Percentiles rank a stretch among this genome's conserved stretches.
phyloP scores from a whole-genome alignment of 2,329 filamentous ascomycete species.

The Penicillium janthinellum region DNA sequence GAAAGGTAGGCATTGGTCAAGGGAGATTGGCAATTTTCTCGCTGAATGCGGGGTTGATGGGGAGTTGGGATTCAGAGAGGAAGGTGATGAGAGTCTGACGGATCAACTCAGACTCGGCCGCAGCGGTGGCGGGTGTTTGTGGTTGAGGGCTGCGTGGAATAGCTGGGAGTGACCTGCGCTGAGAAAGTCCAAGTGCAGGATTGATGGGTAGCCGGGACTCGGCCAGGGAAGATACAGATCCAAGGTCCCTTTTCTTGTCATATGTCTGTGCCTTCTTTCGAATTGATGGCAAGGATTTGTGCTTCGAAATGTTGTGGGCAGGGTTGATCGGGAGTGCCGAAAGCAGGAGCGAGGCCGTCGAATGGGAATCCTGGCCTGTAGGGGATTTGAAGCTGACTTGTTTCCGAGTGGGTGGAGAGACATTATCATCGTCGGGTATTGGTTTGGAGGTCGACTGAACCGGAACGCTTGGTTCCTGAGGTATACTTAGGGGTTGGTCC shows the following conservation, averaged over 20 bases:
- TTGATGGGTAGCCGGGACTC: slow-evolving; percentile 12
- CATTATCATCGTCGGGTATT: background rate
- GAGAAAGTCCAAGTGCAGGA: slow-evolving; percentile 10
- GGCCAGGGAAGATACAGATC: background rate
- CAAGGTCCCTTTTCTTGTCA: background rate
- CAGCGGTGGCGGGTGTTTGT: background rate
- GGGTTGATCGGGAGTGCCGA: slow-evolving; percentile 21
- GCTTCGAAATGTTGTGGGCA: slow-evolving; percentile 6
- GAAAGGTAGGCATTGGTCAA: slow-evolving; percentile 3
- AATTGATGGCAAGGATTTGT: slow-evolving; percentile 9
- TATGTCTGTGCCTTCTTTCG: background rate
- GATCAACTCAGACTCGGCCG: background rate
- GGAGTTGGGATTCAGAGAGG: slow-evolving; percentile 25
- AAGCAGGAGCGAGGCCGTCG: slow-evolving; percentile 10
- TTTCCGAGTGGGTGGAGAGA: background rate
- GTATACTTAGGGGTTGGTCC: background rate
- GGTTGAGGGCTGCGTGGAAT: slow-evolving; percentile 4
- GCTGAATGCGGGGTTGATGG: slow-evolving; percentile 34
- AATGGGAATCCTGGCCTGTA: slow-evolving; percentile 4
- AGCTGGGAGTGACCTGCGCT: slow-evolving; percentile 13
- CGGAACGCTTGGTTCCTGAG: background rate
- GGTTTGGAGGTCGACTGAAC: background rate
- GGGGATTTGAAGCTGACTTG: background rate
- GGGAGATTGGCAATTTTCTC: slow-evolving; percentile 11
- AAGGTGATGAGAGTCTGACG: slow-evolving; percentile 5